Conservation (phyloP, 768 basidiomycete genomes). For the Kwoniella sp. region DNA sequence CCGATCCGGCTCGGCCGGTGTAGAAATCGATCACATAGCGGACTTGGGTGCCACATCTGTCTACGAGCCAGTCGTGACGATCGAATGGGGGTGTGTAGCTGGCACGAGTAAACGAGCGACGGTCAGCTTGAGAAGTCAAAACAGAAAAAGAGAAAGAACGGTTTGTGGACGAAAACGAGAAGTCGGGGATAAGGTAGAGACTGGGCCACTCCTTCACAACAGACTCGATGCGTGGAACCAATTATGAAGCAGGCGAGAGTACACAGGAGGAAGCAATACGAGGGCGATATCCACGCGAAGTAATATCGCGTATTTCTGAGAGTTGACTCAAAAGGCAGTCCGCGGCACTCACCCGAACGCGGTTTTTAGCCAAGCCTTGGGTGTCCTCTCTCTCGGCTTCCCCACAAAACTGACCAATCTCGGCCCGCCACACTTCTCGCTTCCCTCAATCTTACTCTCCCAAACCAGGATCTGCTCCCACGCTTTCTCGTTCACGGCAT, state of each 20-base stretch:
- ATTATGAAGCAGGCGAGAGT: no score
- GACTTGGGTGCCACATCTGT: slow-evolving; percentile 83
- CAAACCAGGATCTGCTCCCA: slow-evolving; percentile 81
- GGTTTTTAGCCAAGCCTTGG: slow-evolving; percentile 78
- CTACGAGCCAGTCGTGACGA: slow-evolving; percentile 94
- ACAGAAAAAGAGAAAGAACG: no score
- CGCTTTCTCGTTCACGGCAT: slow-evolving; percentile 94
- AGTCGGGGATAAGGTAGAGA: no score
- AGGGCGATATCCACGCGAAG: no score
- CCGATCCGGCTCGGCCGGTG: slow-evolving; percentile 65
- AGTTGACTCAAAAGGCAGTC: neutral
- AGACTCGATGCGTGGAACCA: no score
- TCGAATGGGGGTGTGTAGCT: slow-evolving; percentile 96
- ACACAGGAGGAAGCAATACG: no score
- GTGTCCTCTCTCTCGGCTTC: slow-evolving; percentile 74
- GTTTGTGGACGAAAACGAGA: no score
- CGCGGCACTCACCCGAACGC: slow-evolving; percentile 72
- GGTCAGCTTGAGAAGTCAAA: neutral
- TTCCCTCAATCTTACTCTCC: slow-evolving; percentile 74
- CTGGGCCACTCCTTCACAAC: no score
- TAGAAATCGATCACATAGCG: slow-evolving; percentile 99
- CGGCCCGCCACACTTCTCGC: slow-evolving; percentile 66
- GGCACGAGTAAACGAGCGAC: no score
- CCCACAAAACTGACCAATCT: slow-evolving; percentile 71
- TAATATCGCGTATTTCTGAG: no score